Conservation (phyloP, 257 asterid species). For the Solanum gracilifrons region DNA sequence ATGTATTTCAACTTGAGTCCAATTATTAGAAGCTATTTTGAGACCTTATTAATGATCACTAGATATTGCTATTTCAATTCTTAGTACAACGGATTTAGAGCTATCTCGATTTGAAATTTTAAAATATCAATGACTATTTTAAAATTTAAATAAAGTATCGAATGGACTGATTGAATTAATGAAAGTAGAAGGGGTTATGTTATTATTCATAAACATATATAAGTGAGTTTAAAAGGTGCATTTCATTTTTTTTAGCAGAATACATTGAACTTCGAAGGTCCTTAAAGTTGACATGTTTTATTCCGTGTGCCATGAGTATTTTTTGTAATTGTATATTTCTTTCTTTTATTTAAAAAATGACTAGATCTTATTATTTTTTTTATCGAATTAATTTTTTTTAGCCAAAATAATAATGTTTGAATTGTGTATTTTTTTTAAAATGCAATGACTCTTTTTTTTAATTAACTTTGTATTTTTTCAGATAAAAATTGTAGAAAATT, state of each 20-base stretch:
- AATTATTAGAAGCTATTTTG: background rate
- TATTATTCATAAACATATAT: too few relatives aligned
- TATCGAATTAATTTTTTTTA: background rate
- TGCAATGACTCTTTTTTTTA: background rate
- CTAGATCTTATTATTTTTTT: background rate
- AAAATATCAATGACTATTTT: background rate
- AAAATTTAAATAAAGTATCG: background rate
- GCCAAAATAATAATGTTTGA: background rate
- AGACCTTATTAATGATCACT: background rate
- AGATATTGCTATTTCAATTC: background rate
- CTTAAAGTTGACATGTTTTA: background rate
- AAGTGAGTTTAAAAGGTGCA: background rate
- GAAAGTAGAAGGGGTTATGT: background rate
- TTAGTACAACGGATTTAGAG: background rate
- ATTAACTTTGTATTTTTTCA: background rate
- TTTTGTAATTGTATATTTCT: background rate
- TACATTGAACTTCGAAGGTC: too few relatives aligned
- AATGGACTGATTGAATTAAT: background rate
- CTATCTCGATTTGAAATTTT: background rate
- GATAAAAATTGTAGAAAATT: too few relatives aligned
- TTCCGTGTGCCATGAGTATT: too few relatives aligned
- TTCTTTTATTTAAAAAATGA: too few relatives aligned
- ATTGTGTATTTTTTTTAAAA: background rate
- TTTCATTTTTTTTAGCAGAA: background rate
- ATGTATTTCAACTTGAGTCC: background rate